Evolutionary conservation across 1,284 basidiomycete genomes (phyloP), one percentile per base, ranked within the genome.

Genomic region (Heterobasidion irregulare): DNA sequence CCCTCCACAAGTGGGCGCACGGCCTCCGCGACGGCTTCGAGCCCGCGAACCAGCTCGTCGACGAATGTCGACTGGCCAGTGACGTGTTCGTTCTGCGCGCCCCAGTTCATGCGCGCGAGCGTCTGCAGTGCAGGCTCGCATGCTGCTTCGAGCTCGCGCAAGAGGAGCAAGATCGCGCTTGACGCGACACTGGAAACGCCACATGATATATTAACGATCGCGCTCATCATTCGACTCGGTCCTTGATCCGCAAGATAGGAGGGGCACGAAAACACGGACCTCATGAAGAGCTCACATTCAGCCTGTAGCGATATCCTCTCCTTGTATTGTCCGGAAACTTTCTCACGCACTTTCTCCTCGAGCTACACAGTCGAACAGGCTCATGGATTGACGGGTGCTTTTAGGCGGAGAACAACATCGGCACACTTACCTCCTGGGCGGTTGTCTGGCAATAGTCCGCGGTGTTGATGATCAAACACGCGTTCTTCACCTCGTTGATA

Each of bases 371-470:
- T 34, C 12, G 26, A 26, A 50, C 54, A 18, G 43, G 49, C 50
- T n/a, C 52, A 48, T 52, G 35, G 26, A 35, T 33, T 13, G 13
- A 32, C 16, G 52, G 43, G 7, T 13, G 53, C 18, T 26, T 36
- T 36, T 15, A 10, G 15, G 15, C 18, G 50, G 35, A 36, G 43
- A 19, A 44, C 2, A 50, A 10, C 36, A 45, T 18, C 16, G 10
- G 18, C 8, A 32, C 51, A 16, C 45, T 60, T 71, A 86, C 92
- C 78, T 97, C 94, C 18, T 83, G 67, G 1, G 94, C 90, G 1
- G 96, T 99, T 4, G 83, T 87, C 62, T 94, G 89, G 68, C 97
- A 99, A 70, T 99, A 99, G 65, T 99, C 96, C 2, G 95, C 95
- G 0, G 97, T 99, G 66, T 99, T 99, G 65, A 99, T 85, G 19